Base-by-base conservation (phyloP, 257 asterid species). In the Solanum rostratum region DNA sequence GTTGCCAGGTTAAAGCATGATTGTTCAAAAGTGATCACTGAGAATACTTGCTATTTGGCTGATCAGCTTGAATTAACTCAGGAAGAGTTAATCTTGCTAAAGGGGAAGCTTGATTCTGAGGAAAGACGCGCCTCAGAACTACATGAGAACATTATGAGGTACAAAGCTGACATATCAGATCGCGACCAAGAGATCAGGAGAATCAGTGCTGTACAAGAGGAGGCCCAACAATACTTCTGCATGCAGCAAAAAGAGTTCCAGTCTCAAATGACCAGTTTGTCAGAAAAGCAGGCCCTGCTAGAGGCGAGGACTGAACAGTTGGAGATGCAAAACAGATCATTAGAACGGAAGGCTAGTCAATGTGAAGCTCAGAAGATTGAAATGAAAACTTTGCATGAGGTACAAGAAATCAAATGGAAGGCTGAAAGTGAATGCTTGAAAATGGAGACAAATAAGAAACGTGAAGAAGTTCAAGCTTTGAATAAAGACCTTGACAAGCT, bases 161-260 rank as follows among this genome's bases (percentile, higher is more conserved):
- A 84, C 86, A 62, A 8, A 59, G 80, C 86, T 39, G 86, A 91
- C 84, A 22, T 90, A 39, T 84, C 86, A 52, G 86, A 87, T 50
- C 90, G 92, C 24, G 94, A 91, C 82, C 57, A 39, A 37, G 90
- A 87, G 90, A 85, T 91, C 69, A 82, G 59, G 83, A 89, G 88
- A 87, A 87, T 92, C 88, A 88, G 81, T 55, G 85, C 78, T 81
- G 91, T 87, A 30, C 84, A 91, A 63, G 87, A 87, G 84, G 91
- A 90, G 79, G 86, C 93, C 62, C 71, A 84, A 16, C 92, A 88
- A 78, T 87, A 84, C 27, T 88, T 90, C 54, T 85, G 89, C 84
- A 29, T 85, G 45, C 94, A 92, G 87, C 94, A 90, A 89, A 89
- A 88, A 81, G 90, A 92, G 37, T 87, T 94, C 20, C 95, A 90